A percentile compares a stretch with the other conserved stretches of the same genome.
Evolutionary conservation across 2,329 filamentous ascomycete species (phyloP).

Genomic region (Aspergillus ibericus): DNA sequence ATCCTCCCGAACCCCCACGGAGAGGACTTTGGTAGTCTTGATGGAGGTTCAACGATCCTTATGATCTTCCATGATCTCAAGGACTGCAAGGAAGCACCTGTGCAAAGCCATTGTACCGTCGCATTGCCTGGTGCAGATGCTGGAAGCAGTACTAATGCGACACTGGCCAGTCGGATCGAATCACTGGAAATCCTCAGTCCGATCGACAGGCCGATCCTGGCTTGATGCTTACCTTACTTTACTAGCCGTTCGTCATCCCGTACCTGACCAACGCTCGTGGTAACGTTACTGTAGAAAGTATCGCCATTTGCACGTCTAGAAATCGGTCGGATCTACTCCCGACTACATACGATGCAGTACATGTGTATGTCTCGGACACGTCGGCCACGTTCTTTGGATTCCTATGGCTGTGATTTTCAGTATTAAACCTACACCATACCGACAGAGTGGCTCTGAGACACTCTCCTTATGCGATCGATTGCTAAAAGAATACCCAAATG

Average conservation of each 20-base stretch:
- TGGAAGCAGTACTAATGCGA: not conserved
- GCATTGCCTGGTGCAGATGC: not conserved
- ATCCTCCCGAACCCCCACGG: not conserved
- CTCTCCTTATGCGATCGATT: not conserved
- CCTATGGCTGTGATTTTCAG: not conserved
- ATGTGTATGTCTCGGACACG: not conserved
- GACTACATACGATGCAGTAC: no score
- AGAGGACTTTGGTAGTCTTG: not conserved
- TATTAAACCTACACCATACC: not conserved
- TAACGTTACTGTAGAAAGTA: not conserved
- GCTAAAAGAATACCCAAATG: not conserved
- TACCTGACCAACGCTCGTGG: not conserved
- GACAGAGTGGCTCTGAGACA: not conserved
- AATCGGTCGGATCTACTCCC: not conserved
- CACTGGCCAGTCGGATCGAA: not conserved
- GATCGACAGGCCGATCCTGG: conserved; percentile 1
- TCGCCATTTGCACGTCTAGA: not conserved
- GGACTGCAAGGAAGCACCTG: not conserved
- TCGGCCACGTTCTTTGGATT: not conserved
- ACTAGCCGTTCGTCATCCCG: not conserved
- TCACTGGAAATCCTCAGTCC: not conserved
- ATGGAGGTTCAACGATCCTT: not conserved
- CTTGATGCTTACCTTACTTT: conserved; percentile 2
- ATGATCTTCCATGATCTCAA: not conserved
- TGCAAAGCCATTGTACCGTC: not conserved